Evolutionary conservation across 768 basidiomycete species (phyloP), one percentile per base, ranked within the genome.

Genomic region (Lyophyllum atratum): DNA sequence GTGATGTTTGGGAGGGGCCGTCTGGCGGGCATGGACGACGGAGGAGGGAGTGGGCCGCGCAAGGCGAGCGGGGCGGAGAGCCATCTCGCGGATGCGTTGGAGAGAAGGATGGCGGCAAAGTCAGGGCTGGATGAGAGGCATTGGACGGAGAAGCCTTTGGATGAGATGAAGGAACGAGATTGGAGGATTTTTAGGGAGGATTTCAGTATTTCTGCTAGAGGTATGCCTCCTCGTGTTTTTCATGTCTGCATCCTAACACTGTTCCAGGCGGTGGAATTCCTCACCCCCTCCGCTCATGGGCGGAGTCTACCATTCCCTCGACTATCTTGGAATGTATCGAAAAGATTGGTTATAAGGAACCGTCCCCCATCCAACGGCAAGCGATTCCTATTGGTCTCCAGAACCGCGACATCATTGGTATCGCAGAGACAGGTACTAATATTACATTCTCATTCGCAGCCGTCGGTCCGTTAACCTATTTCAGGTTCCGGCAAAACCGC

Each of bases 141-240:
- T 76, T 99, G 97, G 97, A 90, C 93, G 0, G 95, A 98, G 15
- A 99, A 99, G 72, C 84, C 88, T 1, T 76, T 98, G 40, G 70
- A 80, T 3, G 95, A 98, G 74, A 98, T 99, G 89, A 93, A 90
- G 68, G 97, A 98, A 66, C 81, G 97, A 47, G 97, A 99, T 70
- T 99, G 97, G 97, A 86, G 97, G 65, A 99, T 99, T 70, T 98
- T 99, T 78, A 79, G 95, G 59, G 97, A 98, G 73, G 97, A 99
- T 73, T 99, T 96, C 76, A 95, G 89, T 66, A 99, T 99, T 57
- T 86, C 93, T 56, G 89, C 95, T 1, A 76, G 95, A 73, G 96
- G 95, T 89, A 49, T 25, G 79, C 69, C 33, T 58, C 55, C 55
- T 46, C 52, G 25, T 11, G 45, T 26, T 19, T 45, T n/a, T 25